Evolutionary conservation across 1,139 yeast species (phyloP).

Genomic region (Magnusiomyces magnusii): DNA sequence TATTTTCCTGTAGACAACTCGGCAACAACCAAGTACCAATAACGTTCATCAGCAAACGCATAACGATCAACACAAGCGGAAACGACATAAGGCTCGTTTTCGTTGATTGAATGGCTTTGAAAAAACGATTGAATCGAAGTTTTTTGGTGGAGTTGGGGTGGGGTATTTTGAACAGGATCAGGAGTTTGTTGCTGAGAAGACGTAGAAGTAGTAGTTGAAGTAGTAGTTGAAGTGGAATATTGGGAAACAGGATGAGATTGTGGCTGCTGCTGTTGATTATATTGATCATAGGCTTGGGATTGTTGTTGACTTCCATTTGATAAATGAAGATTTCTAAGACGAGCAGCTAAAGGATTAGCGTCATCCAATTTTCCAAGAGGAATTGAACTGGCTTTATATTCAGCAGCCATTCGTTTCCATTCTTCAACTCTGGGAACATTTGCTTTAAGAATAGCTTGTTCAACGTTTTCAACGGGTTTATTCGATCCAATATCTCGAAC

Average conservation of each 20-base stretch:
- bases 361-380: slow-evolving; percentile 52
- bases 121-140: not conserved
- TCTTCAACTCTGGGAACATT: slow-evolving; percentile 88
- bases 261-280: slow-evolving; percentile 6
- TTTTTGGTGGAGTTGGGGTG: slow-evolving; percentile 11
- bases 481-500: slow-evolving; percentile 70
- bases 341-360: slow-evolving; percentile 14
- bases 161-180: slow-evolving; percentile 12
- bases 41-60: slow-evolving; percentile 76
- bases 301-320: slow-evolving; percentile 5
- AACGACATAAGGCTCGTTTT: slow-evolving; percentile 24
- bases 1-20: slow-evolving; percentile 59
- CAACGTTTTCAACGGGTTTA: slow-evolving; percentile 41
- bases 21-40: slow-evolving; percentile 77
- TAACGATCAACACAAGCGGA: slow-evolving; percentile 75
- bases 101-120: not conserved
- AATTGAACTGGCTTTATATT: slow-evolving; percentile 85
- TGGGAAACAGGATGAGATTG: slow-evolving; percentile 5
- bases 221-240: slow-evolving; percentile 7
- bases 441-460: slow-evolving; percentile 51
- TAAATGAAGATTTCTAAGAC: slow-evolving; percentile 12
- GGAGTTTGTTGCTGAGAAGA: slow-evolving; percentile 3
- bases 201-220: slow-evolving; percentile 10
- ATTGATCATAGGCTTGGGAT: slow-evolving; percentile 32
- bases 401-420: slow-evolving; percentile 89